phyloP scores from a whole-genome alignment of 495 filamentous ascomycete genomes.

The Annulohypoxylon maeteangense region DNA sequence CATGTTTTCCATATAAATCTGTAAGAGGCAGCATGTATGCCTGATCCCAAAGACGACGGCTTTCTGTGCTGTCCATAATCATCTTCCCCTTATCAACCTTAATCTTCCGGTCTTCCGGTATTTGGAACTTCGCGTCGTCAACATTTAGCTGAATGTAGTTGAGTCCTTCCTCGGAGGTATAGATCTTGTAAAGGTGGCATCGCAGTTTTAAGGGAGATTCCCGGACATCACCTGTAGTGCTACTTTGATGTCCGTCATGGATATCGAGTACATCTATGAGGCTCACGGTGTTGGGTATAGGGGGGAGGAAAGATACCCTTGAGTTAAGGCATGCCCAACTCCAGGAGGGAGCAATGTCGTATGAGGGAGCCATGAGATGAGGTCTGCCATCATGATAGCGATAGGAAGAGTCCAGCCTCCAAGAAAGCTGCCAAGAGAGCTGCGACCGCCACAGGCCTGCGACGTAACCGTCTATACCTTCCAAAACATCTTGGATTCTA shows the following conservation, averaged over 20 bases:
- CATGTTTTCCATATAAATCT: background rate
- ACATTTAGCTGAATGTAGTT: background rate
- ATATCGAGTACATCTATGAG: background rate
- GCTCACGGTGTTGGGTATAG: too few species aligned
- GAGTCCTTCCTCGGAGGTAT: background rate
- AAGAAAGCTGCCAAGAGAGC: conserved; percentile 10
- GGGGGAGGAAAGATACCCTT: background rate
- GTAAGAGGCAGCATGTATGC: background rate
- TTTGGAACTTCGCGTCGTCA: background rate
- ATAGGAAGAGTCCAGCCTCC: background rate
- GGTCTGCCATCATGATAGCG: background rate
- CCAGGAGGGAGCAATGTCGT: conserved; percentile 17
- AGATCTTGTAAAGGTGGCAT: background rate
- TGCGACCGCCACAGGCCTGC: conserved; percentile 10
- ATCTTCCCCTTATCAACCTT: background rate
- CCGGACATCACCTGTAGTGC: background rate
- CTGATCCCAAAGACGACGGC: background rate
- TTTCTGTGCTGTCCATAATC: background rate
- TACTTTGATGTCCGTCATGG: background rate
- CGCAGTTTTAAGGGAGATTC: conserved; percentile 9
- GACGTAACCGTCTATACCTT: background rate
- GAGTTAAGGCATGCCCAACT: conserved; percentile 8
- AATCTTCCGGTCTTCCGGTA: background rate
- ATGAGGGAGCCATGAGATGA: background rate
- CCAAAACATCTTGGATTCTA: background rate